Conservation (phyloP, 2,329 filamentous ascomycete genomes). For the Aspergillus sp. region DNA sequence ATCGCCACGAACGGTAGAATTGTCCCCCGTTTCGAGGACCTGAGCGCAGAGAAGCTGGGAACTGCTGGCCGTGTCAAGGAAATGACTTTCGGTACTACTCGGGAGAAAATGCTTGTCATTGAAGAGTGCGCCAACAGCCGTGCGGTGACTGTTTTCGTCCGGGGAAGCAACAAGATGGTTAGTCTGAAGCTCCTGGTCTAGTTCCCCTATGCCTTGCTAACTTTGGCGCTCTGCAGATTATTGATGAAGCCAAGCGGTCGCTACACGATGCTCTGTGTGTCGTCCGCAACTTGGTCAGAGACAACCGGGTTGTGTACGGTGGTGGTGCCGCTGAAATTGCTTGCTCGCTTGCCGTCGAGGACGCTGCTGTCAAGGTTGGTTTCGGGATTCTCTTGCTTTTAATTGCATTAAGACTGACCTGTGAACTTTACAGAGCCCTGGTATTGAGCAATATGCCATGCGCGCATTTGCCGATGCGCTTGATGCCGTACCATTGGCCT, state of each 20-base stretch:
- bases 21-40: conserved; percentile 92
- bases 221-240: conserved; percentile 60
- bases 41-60: conserved; percentile 85
- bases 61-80: conserved; percentile 83
- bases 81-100: conserved; percentile 93
- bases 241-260: conserved; percentile 96
- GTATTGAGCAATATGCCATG: conserved; percentile 99
- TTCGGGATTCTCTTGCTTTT: neutral
- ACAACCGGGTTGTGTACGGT: conserved; percentile 96
- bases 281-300: conserved; percentile 88
- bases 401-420: conserved; percentile 6
- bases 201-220: neutral
- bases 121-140: conserved; percentile 98
- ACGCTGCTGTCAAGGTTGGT: conserved; percentile 72
- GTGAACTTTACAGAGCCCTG: conserved; percentile 58
- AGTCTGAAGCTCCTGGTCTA: conserved; percentile 22
- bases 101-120: conserved; percentile 99
- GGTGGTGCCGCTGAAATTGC: conserved; percentile 96
- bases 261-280: conserved; percentile 96
- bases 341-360: conserved; percentile 91
- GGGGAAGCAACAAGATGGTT: conserved; percentile 99
- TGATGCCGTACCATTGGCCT: conserved; percentile 86
- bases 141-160: conserved; percentile 91
- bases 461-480: conserved; percentile 93
- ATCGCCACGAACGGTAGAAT: conserved; percentile 98